Percentiles rank a stretch among this genome's conserved stretches.
Conservation (phyloP, 495 filamentous ascomycete genomes). For the Annulohypoxylon nitens region DNA sequence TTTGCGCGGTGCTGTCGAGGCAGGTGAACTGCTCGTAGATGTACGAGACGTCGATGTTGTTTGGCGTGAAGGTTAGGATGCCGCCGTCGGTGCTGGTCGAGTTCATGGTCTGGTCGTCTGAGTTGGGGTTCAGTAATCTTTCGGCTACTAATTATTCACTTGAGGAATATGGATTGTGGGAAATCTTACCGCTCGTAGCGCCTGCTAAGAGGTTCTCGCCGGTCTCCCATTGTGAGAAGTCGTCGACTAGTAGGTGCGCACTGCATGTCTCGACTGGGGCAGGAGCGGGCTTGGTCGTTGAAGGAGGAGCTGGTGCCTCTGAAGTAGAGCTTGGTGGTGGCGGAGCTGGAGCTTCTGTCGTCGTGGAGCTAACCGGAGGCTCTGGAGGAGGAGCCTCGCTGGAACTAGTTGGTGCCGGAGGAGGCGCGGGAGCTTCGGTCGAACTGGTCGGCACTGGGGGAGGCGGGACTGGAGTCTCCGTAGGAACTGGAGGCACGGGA, state of each 20-base stretch:
- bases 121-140: not conserved
- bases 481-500: conserved; percentile 12
- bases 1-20: conserved; percentile 57
- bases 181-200: conserved; percentile 65
- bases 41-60: conserved; percentile 60
- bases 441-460: not conserved
- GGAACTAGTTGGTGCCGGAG: conserved; percentile 15
- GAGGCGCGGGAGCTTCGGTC: not conserved
- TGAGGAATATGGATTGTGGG: not conserved
- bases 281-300: not conserved
- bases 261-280: conserved; percentile 57
- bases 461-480: conserved; percentile 7
- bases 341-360: conserved; percentile 10
- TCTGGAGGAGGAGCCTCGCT: conserved; percentile 20
- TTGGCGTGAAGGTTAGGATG: conserved; percentile 66
- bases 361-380: conserved; percentile 3
- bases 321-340: too few relatives aligned
- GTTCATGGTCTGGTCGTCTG: conserved; percentile 70
- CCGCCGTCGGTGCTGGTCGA: conserved; percentile 61
- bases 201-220: conserved; percentile 63
- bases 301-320: conserved; percentile 5
- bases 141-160: not conserved
- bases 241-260: conserved; percentile 66
- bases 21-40: conserved; percentile 70
- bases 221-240: conserved; percentile 66